These are phyloP conservation scores for Saccharomyces pastorianus DNA, from an alignment of 1,139 yeast species.

Conservation along the genomic window DNA sequence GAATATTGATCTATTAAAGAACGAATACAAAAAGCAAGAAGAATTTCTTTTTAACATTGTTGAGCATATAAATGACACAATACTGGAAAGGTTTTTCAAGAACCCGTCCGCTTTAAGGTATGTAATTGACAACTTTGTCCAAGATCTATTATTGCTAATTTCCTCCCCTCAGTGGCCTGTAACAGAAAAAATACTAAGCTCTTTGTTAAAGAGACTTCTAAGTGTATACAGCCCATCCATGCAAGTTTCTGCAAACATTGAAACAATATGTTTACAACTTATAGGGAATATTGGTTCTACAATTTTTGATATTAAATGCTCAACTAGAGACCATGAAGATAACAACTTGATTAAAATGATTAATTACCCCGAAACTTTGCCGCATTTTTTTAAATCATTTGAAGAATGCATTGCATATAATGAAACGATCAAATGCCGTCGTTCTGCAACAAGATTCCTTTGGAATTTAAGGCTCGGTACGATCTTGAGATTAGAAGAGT, in stretches of 20 bases:
- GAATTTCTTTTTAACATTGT: slow-evolving; percentile 17
- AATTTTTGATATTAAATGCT: slow-evolving; percentile 32
- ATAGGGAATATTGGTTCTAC: slow-evolving; percentile 49
- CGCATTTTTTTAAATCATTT: slow-evolving; percentile 12
- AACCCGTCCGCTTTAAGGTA: slow-evolving; percentile 23
- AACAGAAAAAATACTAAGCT: slow-evolving; percentile 41
- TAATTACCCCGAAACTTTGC: slow-evolving; percentile 21
- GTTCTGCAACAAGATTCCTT: slow-evolving; percentile 9
- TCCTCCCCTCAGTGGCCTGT: slow-evolving; percentile 55
- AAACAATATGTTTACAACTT: slow-evolving; percentile 46
- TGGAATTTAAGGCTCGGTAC: slow-evolving; percentile 15
- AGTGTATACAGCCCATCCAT: slow-evolving; percentile 32
- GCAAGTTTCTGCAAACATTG: slow-evolving; percentile 35
- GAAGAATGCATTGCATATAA: slow-evolving; percentile 11
- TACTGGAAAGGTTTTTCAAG: slow-evolving; percentile 35
- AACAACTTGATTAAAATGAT: slow-evolving; percentile 20
- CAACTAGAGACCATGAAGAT: slow-evolving; percentile 11
- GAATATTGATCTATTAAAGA: background rate
- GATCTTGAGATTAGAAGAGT: slow-evolving; percentile 12
- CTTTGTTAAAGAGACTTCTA: slow-evolving; percentile 39
- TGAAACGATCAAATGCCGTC: background rate
- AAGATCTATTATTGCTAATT: slow-evolving; percentile 47
- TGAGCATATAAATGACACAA: slow-evolving; percentile 35
- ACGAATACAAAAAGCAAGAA: slow-evolving; percentile 7
- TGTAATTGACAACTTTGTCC: slow-evolving; percentile 44